A percentile compares a stretch with the other conserved stretches of the same genome.
Evolutionary conservation across 371 early-diverging fungal genomes (phyloP).

Genomic region (Actinomucor elegans): DNA sequence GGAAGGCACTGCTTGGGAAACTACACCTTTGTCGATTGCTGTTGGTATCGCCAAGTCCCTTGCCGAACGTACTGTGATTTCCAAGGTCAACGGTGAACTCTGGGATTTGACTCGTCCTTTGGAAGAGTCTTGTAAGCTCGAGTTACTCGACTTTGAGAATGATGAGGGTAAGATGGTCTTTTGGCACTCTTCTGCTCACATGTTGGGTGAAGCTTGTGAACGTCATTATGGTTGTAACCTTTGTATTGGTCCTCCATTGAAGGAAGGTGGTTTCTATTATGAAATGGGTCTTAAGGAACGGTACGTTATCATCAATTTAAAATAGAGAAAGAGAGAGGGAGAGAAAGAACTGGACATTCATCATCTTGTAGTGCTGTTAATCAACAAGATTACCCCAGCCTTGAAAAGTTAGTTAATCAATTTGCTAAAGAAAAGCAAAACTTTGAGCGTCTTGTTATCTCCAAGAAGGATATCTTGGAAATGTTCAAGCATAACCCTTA

Average conservation of each 20-base stretch:
- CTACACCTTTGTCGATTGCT: slow-evolving; percentile 96
- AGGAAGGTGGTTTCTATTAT: slow-evolving; percentile 99
- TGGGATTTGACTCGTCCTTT: slow-evolving; percentile 94
- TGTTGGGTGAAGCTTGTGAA: slow-evolving; percentile 98
- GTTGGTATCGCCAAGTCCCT: slow-evolving; percentile 85
- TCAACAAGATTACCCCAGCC: slow-evolving; percentile 80
- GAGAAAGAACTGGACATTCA: background rate
- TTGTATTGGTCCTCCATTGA: slow-evolving; percentile 98
- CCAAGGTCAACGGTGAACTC: slow-evolving; percentile 93
- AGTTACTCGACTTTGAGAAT: slow-evolving; percentile 95
- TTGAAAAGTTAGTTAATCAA: slow-evolving; percentile 85
- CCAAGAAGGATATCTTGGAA: slow-evolving; percentile 92
- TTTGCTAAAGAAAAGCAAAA: slow-evolving; percentile 96
- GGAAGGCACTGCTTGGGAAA: slow-evolving; percentile 94
- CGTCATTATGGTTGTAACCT: slow-evolving; percentile 95
- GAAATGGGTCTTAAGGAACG: slow-evolving; percentile 90
- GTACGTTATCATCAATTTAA: slow-evolving; percentile 22
- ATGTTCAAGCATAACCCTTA: slow-evolving; percentile 98
- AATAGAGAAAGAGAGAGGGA: background rate
- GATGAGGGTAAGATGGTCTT: slow-evolving; percentile 96
- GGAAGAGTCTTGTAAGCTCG: slow-evolving; percentile 78
- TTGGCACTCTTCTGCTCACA: slow-evolving; percentile 99
- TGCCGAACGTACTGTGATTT: slow-evolving; percentile 89
- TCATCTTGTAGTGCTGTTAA: slow-evolving; percentile 59
- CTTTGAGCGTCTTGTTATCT: slow-evolving; percentile 89